A percentile compares a stretch with the other conserved stretches of the same genome.
Conservation (phyloP, 768 basidiomycete species). For the Panaeolus papilionaceus region DNA sequence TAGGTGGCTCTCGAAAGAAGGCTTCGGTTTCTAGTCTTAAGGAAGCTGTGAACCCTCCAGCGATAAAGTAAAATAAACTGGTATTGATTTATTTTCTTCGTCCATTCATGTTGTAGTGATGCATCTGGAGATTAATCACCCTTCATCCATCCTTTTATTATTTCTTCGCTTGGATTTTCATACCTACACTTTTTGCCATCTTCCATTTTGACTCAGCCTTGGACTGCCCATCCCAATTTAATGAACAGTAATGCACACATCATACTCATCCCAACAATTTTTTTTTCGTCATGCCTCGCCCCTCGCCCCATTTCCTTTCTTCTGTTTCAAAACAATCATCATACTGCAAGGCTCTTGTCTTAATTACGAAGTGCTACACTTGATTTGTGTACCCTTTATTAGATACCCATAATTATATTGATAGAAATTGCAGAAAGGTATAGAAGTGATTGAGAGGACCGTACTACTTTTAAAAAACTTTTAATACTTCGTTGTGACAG, state of each 20-base stretch:
- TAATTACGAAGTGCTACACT: constrained; percentile 25
- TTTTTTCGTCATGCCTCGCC: neutral
- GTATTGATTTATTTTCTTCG: constrained; percentile 12
- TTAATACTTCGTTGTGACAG: neutral
- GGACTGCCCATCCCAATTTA: neutral
- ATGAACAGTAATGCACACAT: constrained; percentile 24
- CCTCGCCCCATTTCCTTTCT: neutral
- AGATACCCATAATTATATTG: constrained; percentile 31
- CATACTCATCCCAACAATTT: constrained; percentile 17
- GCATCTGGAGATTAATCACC: neutral
- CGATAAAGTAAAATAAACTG: constrained; percentile 24
- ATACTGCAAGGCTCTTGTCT: constrained; percentile 12
- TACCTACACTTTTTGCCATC: neutral
- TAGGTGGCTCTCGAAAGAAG: constrained; percentile 55
- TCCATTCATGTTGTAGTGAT: neutral
- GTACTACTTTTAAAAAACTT: no score
- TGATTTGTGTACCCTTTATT: constrained; percentile 22
- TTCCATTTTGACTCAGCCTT: constrained; percentile 3
- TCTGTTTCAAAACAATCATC: constrained; percentile 21
- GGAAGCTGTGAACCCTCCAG: constrained; percentile 35
- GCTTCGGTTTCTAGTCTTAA: constrained; percentile 56
- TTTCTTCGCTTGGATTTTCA: neutral
- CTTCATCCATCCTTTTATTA: neutral
- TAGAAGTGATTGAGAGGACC: no score
- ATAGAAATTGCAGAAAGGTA: constrained; percentile 16